Base-by-base conservation (phyloP, 164 flowering plant species). In the Pachysandra terminalis region DNA sequence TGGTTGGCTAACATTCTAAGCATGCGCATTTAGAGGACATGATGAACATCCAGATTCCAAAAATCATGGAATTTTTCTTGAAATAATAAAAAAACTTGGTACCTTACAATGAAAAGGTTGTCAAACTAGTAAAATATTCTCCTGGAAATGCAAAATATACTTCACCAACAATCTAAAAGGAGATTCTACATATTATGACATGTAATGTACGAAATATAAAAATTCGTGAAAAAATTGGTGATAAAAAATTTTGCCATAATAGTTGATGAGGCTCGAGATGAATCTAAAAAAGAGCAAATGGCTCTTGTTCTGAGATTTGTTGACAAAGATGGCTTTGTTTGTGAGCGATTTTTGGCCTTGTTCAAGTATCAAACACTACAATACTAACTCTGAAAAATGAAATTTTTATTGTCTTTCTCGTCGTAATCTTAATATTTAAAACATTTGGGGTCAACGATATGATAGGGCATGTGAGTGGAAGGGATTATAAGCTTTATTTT, bases 201-300 rank as follows among this genome's bases (percentile, higher is more conserved):
- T 25, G 24, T 13, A 70, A 72, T 19, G 68, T 70, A 16, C 25
- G 40, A 32, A 61, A 61, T 0, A 19, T 14, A n/a, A n/a, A n/a
- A 0, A 64, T 63, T 64, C 51, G 62, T 16, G 61, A 61, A 19
- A 49, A 61, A 49, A 62, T 74, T 24, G 58, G 37, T 0, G 57
- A 65, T 62, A 53, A 63, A 28, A 74, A 78, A 16, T 78, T 71
- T 59, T 75, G 66, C n/a, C 41, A 53, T 69, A 8, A 64, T 74
- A 21, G 64, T 78, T 17, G 71, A 71, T 72, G 75, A 78, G 56
- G 56, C 70, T 21, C 25, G 52, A 6, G 74, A 71, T 74, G 54
- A 21, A 54, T 70, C 72, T 25, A 63, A 59, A n/a, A 73, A 37
- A 25, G 67, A 70, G 40, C 65, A 71, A 63, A 72, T 72, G 61